Evolutionary conservation across 495 filamentous ascomycete species (phyloP), one percentile per base, ranked within the genome.

Genomic region (Parmelia sp.): DNA sequence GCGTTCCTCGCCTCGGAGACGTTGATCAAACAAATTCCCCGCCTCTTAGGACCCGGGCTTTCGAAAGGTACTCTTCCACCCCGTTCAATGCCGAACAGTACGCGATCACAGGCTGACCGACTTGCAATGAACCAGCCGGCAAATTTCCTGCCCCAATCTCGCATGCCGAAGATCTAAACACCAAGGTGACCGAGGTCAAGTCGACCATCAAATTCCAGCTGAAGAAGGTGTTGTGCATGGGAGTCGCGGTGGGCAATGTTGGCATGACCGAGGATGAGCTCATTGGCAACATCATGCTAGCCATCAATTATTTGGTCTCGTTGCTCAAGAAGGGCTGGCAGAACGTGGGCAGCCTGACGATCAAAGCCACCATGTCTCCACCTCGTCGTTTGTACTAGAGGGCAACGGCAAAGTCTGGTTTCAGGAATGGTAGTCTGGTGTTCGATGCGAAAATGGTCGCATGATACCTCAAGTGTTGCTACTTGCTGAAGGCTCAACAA

Each of bases 121-220:
- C 45, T 10, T 67, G 60, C 10, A 10, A 36, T 36, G 35, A 5
- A 4, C 57, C 75, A 93, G 91, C 93, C 74, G 94, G 94, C 35
- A 36, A 98, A 84, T 98, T 98, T 90, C 94, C 94, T 61, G 95
- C 94, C 65, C 94, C 94, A 61, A 86, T 98, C 80, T 96, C 91
- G 70, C 94, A 97, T 87, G 76, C 82, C 74, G 94, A 98, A 74
- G 94, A 97, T 74, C 86, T 98, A 69, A 82, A 80, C 77, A 83
- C 78, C 83, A 97, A 96, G 87, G 89, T 97, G 81, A 95, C 78
- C 82, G 94, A 98, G 76, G 94, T 98, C 84, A 96, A 96, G 88
- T 94, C 91, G 66, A 98, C 95, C 74, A 97, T 98, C 85, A 98
- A 98, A 86, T 98, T 98, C 86, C 94, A 98, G 84, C 85, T 98